A percentile compares a stretch with the other conserved stretches of the same genome.
Conservation (phyloP, 148 eudicot species). For the Rhododendron simsii region DNA sequence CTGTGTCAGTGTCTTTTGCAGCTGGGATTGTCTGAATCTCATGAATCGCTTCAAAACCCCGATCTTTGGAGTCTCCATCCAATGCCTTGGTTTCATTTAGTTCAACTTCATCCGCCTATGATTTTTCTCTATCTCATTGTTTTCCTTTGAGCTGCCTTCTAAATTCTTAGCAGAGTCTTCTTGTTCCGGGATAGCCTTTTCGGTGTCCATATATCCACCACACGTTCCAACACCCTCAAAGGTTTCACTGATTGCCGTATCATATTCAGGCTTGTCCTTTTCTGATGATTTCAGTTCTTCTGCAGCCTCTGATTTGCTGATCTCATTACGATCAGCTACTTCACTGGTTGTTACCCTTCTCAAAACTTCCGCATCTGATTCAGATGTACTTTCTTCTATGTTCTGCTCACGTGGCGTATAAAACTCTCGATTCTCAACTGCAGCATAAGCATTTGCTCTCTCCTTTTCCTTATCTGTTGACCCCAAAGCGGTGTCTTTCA, state of each 20-base stretch:
- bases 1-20: not conserved
- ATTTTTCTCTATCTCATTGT: not conserved
- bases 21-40: not conserved
- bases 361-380: not conserved
- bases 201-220: not conserved
- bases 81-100: too few species aligned
- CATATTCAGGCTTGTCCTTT: slow-evolving; percentile 3
- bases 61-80: not conserved
- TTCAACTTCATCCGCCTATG: too few species aligned
- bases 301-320: not conserved
- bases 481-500: not conserved
- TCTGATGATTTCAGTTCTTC: slow-evolving; percentile 5
- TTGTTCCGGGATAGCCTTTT: slow-evolving; percentile 3
- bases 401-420: not conserved
- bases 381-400: not conserved
- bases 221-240: not conserved
- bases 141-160: slow-evolving; percentile 13
- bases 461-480: not conserved
- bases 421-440: not conserved
- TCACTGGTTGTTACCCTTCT: not conserved
- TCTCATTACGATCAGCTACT: not conserved
- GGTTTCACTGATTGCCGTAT: not conserved
- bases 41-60: slow-evolving; percentile 1
- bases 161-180: not conserved
- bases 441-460: not conserved